phyloP scores from a whole-genome alignment of 345 rosid genomes.

The Limnanthes douglasii region DNA sequence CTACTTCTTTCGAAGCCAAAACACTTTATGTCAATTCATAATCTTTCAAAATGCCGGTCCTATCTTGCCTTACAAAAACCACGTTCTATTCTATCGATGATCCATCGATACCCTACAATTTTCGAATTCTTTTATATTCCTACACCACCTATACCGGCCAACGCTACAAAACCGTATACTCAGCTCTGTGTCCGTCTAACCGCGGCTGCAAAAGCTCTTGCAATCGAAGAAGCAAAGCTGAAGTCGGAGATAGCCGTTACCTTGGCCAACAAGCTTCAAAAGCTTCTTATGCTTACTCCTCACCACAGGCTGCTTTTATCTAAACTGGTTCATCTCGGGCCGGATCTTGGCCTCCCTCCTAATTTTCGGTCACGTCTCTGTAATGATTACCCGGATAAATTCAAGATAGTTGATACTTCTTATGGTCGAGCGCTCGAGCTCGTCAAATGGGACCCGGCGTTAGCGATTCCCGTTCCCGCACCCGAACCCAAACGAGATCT shows the following conservation, averaged over 20 bases:
- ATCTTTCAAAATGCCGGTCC: slow-evolving; percentile 58
- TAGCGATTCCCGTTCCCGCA: slow-evolving; percentile 32
- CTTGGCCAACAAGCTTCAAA: slow-evolving; percentile 66
- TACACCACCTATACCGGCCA: slow-evolving; percentile 47
- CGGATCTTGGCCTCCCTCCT: slow-evolving; percentile 85
- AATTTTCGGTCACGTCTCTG: slow-evolving; percentile 79
- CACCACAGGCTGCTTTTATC: slow-evolving; percentile 55
- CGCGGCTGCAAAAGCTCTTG: slow-evolving; percentile 47
- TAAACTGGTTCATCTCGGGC: slow-evolving; percentile 73
- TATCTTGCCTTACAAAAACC: slow-evolving; percentile 48
- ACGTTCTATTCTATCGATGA: slow-evolving; percentile 47
- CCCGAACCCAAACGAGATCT: slow-evolving; percentile 21
- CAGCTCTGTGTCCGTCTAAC: slow-evolving; percentile 77
- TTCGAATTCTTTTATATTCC: slow-evolving; percentile 65
- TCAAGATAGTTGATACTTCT: slow-evolving; percentile 63
- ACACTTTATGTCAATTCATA: slow-evolving; percentile 50
- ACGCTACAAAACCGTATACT: slow-evolving; percentile 46
- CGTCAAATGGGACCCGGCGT: slow-evolving; percentile 49
- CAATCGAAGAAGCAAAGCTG: slow-evolving; percentile 32
- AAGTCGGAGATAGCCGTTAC: slow-evolving; percentile 35
- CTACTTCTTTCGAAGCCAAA: slow-evolving; percentile 76
- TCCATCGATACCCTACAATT: slow-evolving; percentile 63
- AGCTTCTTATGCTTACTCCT: slow-evolving; percentile 77
- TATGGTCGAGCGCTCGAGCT: slow-evolving; percentile 87
- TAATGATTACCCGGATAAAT: slow-evolving; percentile 56